Conservation (phyloP, 495 filamentous ascomycete genomes). For the Aspergillus cavernicola region DNA sequence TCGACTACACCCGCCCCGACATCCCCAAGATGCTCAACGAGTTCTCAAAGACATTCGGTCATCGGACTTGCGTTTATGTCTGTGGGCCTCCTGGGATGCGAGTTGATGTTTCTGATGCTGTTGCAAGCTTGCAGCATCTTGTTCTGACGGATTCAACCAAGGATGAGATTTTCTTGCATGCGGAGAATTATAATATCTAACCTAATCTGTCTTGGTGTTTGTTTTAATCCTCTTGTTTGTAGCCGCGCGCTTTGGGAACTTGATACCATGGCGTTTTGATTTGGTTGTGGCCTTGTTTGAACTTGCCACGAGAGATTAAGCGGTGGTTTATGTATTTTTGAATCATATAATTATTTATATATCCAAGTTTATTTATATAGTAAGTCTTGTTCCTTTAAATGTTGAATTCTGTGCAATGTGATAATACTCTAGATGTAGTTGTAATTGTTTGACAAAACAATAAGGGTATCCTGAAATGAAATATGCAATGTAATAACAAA, state of each 20-base stretch:
- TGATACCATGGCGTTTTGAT: slow-evolving; percentile 13
- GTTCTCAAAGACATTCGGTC: slow-evolving; percentile 74
- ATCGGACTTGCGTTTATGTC: slow-evolving; percentile 87
- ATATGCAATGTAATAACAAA: slow-evolving; percentile 1
- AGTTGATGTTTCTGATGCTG: slow-evolving; percentile 76
- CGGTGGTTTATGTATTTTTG: no score
- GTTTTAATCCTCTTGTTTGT: slow-evolving; percentile 4
- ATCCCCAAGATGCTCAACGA: slow-evolving; percentile 78
- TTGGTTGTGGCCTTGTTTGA: no score
- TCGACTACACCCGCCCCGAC: slow-evolving; percentile 90
- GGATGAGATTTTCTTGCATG: slow-evolving; percentile 92
- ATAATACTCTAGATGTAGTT: not conserved
- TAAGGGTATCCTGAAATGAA: slow-evolving; percentile 14
- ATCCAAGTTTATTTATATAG: no score
- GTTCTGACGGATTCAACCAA: slow-evolving; percentile 72
- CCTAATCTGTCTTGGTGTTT: not conserved
- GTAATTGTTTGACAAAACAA: not conserved
- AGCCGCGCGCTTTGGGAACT: slow-evolving; percentile 1
- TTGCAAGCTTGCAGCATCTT: slow-evolving; percentile 75
- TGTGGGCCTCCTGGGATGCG: slow-evolving; percentile 87
- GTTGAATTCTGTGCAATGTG: not conserved
- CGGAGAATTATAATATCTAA: slow-evolving; percentile 88
- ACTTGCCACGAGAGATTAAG: no score
- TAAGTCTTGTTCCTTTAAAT: no score
- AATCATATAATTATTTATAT: no score